Conservation (phyloP, 2,329 filamentous ascomycete species). For the Verruconis gallopava region DNA sequence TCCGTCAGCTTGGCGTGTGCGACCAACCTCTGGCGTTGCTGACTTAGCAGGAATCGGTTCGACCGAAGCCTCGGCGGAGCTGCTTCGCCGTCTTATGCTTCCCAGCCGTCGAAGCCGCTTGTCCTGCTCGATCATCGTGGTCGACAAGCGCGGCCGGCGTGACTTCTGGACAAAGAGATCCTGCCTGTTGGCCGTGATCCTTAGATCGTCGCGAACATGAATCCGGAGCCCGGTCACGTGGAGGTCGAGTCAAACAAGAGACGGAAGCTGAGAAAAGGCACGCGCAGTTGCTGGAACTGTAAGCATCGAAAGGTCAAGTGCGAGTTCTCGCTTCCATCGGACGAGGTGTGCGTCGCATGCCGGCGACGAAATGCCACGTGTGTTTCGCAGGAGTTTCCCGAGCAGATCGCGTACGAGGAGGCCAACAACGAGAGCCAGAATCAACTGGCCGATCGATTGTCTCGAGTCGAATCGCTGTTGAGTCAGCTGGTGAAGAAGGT, state of each 20-base stretch:
- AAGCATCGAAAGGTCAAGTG: slow-evolving; percentile 19
- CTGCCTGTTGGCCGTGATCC: no score
- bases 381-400: slow-evolving; percentile 15
- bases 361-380: slow-evolving; percentile 13
- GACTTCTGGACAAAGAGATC: no score
- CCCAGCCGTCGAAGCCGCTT: no score
- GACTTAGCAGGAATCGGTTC: no score
- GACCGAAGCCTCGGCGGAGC: no score
- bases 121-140: no score
- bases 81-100: no score
- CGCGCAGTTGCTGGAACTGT: slow-evolving; percentile 17
- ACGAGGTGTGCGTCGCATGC: slow-evolving; percentile 14
- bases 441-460: slow-evolving; percentile 10
- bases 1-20: no score
- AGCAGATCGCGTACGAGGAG: slow-evolving; percentile 8
- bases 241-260: slow-evolving; percentile 10
- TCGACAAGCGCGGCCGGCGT: no score
- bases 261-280: slow-evolving; percentile 16
- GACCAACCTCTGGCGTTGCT: no score
- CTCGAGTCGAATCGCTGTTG: slow-evolving; percentile 10
- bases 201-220: no score
- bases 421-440: background rate
- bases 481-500: slow-evolving; percentile 9
- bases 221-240: background rate
- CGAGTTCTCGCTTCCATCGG: slow-evolving; percentile 10